Evolutionary conservation across 352 stramenopile genomes (phyloP).

Genomic region (Phytopythium kandeliae): DNA sequence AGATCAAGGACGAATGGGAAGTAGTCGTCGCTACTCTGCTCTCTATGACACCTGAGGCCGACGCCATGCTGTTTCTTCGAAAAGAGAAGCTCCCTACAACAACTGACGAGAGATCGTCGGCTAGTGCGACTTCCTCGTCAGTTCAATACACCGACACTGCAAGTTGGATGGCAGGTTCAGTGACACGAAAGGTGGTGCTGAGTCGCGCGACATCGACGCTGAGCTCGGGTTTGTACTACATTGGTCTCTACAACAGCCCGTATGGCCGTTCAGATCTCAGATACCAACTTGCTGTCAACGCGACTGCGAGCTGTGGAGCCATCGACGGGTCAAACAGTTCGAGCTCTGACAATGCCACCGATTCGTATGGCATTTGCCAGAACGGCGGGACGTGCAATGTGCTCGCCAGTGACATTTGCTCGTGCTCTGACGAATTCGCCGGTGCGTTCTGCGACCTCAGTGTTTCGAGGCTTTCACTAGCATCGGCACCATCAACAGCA

Average conservation of each 20-base stretch:
- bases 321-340: conserved; percentile 4
- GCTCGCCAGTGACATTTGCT: conserved; percentile 42
- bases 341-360: background rate
- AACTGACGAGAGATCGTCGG: conserved; percentile 7
- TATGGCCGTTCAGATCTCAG: conserved; percentile 46
- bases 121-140: conserved; percentile 13
- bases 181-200: conserved; percentile 48
- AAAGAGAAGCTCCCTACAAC: conserved; percentile 50
- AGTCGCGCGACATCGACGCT: conserved; percentile 55
- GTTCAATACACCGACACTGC: conserved; percentile 49
- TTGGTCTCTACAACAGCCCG: conserved; percentile 65
- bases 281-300: conserved; percentile 52
- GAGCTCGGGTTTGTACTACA: conserved; percentile 68
- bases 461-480: conserved; percentile 11
- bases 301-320: conserved; percentile 32
- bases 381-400: conserved; percentile 45
- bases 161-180: conserved; percentile 34
- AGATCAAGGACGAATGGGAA: conserved; percentile 50
- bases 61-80: conserved; percentile 70
- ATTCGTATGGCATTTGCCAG: conserved; percentile 29
- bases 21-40: conserved; percentile 46
- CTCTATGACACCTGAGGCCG: conserved; percentile 28
- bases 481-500: background rate
- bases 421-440: conserved; percentile 24
- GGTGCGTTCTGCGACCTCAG: conserved; percentile 46